Percentiles rank a stretch among this genome's conserved stretches.
phyloP scores from a whole-genome alignment of 768 basidiomycete species.

The Auriscalpium vulgare region DNA sequence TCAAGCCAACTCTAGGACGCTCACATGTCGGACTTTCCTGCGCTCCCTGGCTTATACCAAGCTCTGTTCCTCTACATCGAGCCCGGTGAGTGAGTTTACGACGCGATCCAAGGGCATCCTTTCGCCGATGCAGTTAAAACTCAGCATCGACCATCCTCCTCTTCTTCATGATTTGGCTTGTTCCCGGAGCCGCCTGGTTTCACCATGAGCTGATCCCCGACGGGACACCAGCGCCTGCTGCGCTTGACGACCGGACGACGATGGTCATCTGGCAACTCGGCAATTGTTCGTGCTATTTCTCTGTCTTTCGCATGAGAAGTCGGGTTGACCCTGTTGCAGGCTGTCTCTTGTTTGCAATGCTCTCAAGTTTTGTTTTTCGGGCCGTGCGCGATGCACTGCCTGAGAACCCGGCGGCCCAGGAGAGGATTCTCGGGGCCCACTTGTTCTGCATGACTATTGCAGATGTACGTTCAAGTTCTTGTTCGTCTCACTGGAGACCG shows the following conservation, averaged over 20 bases:
- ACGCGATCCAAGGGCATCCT: conserved; percentile 29
- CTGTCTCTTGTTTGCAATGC: conserved; percentile 54
- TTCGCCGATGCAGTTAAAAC: conserved; percentile 37
- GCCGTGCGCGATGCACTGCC: conserved; percentile 54
- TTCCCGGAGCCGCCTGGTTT: conserved; percentile 60
- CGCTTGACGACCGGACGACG: conserved; percentile 40
- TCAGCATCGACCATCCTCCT: conserved; percentile 45
- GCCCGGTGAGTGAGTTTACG: conserved; percentile 34
- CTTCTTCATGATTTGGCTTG: conserved; percentile 43
- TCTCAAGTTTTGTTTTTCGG: conserved; percentile 60
- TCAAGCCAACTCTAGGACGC: neutral
- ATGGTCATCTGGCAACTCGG: conserved; percentile 65
- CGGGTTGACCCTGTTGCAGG: conserved; percentile 28
- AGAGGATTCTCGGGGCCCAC: conserved; percentile 57
- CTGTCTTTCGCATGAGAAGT: conserved; percentile 40
- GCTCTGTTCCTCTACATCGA: conserved; percentile 58
- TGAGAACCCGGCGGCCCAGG: conserved; percentile 51
- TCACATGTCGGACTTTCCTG: conserved; percentile 36
- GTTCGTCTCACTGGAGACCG: neutral
- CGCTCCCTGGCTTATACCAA: conserved; percentile 56
- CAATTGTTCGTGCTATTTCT: conserved; percentile 39
- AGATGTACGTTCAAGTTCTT: conserved; percentile 46
- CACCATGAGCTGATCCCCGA: conserved; percentile 56
- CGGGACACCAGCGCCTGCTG: conserved; percentile 21
- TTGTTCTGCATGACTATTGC: conserved; percentile 58